Percentiles rank a stretch among this genome's conserved stretches.
phyloP scores from a whole-genome alignment of 345 rosid genomes.

The Microthlaspi erraticum region DNA sequence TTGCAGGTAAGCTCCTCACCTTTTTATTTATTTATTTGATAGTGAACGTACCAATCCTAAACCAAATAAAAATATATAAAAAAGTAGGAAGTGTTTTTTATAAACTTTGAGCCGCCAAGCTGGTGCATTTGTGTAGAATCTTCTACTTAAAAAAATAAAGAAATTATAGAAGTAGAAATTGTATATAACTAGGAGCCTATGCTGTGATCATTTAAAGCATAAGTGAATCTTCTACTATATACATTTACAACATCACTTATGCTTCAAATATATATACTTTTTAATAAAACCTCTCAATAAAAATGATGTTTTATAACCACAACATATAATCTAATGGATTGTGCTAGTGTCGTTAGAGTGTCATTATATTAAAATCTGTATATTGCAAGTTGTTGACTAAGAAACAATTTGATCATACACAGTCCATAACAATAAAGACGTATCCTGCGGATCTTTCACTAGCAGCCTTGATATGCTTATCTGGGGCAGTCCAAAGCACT shows the following conservation, averaged over 20 bases:
- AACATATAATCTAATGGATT: too few relatives aligned
- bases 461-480: constrained; percentile 63
- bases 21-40: not conserved
- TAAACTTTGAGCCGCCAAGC: not conserved
- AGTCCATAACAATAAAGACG: constrained; percentile 67
- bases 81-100: not conserved
- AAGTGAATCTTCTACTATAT: too few relatives aligned
- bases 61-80: not conserved
- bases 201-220: too few relatives aligned
- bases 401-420: constrained; percentile 6
- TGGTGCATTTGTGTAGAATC: not conserved
- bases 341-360: too few relatives aligned
- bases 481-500: constrained; percentile 65
- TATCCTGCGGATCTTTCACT: constrained; percentile 71
- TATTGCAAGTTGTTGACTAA: too few relatives aligned
- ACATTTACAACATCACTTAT: not conserved
- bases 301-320: too few relatives aligned
- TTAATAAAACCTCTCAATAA: not conserved
- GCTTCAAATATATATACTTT: not conserved
- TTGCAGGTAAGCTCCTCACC: constrained; percentile 51
- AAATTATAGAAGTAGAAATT: not conserved
- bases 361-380: too few relatives aligned
- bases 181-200: not conserved
- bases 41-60: not conserved
- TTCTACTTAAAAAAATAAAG: not conserved